Conservation (phyloP, 371 early-diverging fungal genomes). For the Nematocida minor region DNA sequence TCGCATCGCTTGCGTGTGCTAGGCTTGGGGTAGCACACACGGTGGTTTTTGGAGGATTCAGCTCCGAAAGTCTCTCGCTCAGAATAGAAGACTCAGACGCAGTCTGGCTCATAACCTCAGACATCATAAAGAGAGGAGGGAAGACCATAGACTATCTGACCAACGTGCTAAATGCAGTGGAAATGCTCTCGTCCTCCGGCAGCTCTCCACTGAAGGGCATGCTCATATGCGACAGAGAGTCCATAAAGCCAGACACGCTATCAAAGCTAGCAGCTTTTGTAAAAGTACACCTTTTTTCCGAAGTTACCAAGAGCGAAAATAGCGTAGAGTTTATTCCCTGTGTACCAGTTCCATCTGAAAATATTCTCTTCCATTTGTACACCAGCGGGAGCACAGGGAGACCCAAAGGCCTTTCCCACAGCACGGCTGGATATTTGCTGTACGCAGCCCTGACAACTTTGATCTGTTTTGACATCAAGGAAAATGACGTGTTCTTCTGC, state of each 20-base stretch:
- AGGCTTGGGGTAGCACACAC: constrained; percentile 82
- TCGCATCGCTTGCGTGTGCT: constrained; percentile 82
- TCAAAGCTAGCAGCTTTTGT: constrained; percentile 65
- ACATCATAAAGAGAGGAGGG: constrained; percentile 76
- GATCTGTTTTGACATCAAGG: constrained; percentile 69
- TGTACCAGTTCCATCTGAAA: constrained; percentile 72
- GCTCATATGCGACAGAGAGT: constrained; percentile 59
- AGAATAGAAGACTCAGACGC: constrained; percentile 85
- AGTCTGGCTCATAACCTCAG: constrained; percentile 78
- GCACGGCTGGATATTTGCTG: constrained; percentile 83
- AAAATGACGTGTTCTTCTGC: constrained; percentile 72
- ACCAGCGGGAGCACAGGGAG: constrained; percentile 86
- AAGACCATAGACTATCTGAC: constrained; percentile 16
- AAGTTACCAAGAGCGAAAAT: neutral
- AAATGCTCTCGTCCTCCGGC: neutral
- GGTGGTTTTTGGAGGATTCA: constrained; percentile 87
- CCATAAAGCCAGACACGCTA: constrained; percentile 78
- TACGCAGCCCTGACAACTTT: constrained; percentile 74
- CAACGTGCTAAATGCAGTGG: neutral
- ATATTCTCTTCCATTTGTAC: constrained; percentile 83
- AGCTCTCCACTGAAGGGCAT: constrained; percentile 9
- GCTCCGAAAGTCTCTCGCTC: constrained; percentile 77
- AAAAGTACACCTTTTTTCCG: neutral
- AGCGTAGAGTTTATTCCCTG: constrained; percentile 64
- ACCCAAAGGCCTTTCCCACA: constrained; percentile 93